These are phyloP conservation scores for Ceriops tagal DNA, from an alignment of 345 rosid species.

Conservation along the genomic window DNA sequence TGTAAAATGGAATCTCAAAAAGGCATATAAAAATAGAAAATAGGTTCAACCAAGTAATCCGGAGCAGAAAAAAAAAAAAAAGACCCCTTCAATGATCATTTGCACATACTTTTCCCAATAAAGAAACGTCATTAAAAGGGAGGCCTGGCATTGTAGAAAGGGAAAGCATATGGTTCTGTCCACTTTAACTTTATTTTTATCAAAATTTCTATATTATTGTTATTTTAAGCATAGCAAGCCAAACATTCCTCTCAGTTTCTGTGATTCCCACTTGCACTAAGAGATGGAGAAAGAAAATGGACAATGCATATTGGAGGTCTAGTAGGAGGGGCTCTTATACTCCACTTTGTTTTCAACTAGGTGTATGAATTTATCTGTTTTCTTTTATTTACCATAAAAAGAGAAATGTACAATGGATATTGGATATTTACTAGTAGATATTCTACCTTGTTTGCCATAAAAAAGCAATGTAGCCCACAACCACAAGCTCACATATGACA, in stretches of 20 bases:
- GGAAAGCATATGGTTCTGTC: conserved; percentile 44
- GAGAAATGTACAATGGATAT: not conserved
- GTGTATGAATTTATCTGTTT: not conserved
- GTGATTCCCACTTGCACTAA: conserved; percentile 27
- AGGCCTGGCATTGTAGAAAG: conserved; percentile 42
- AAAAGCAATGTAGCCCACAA: not conserved
- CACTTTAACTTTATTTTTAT: not conserved
- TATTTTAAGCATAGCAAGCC: conserved; percentile 1
- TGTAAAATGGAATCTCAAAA: conserved; percentile 1
- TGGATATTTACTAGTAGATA: conserved; percentile 21
- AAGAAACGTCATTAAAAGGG: conserved; percentile 34
- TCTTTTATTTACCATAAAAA: not conserved
- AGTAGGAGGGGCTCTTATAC: not conserved
- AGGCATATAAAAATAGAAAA: conserved; percentile 3
- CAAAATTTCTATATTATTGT: not conserved
- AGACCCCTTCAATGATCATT: not conserved
- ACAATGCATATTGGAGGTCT: conserved; percentile 13
- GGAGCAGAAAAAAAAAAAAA: not conserved
- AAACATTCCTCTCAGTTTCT: conserved; percentile 7
- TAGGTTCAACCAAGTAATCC: conserved; percentile 10
- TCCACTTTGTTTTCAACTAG: no score
- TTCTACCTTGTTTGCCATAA: not conserved
- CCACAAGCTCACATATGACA: not conserved
- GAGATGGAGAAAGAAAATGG: not conserved
- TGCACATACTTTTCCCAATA: conserved; percentile 12